Conservation (phyloP, 441 rosid species). For the Populus hybrid region DNA sequence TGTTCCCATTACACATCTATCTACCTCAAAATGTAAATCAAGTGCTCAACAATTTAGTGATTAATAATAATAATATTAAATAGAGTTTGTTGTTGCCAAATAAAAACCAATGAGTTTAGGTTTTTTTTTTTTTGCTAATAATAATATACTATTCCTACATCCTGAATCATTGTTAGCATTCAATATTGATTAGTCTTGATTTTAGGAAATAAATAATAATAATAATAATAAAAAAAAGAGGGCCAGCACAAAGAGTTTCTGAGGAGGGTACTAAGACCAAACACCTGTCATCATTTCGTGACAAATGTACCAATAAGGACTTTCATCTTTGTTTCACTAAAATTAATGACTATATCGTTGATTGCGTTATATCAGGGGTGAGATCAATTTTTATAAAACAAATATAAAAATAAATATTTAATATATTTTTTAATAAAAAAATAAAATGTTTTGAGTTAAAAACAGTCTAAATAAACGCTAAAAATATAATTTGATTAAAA, state of each 20-base stretch:
- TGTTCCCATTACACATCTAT: not conserved
- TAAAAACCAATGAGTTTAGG: not conserved
- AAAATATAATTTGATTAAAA: too few species aligned
- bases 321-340: not conserved
- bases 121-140: not conserved
- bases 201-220: not conserved
- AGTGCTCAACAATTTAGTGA: not conserved
- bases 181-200: not conserved
- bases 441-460: too few species aligned
- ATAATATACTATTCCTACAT: not conserved
- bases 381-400: not conserved
- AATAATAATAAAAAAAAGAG: too few species aligned
- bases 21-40: not conserved
- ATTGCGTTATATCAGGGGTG: not conserved
- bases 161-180: not conserved
- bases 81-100: not conserved
- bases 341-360: not conserved
- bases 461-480: too few species aligned
- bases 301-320: slow-evolving; percentile 3
- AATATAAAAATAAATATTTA: not conserved
- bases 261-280: not conserved
- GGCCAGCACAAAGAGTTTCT: not conserved
- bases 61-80: too few species aligned
- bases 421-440: not conserved
- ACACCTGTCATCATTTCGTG: slow-evolving; percentile 13